A percentile compares a stretch with the other conserved stretches of the same genome.
These are phyloP conservation scores for Cyberlindnera lachancei DNA, from an alignment of 805 yeast genomes.

Conservation along the genomic window DNA sequence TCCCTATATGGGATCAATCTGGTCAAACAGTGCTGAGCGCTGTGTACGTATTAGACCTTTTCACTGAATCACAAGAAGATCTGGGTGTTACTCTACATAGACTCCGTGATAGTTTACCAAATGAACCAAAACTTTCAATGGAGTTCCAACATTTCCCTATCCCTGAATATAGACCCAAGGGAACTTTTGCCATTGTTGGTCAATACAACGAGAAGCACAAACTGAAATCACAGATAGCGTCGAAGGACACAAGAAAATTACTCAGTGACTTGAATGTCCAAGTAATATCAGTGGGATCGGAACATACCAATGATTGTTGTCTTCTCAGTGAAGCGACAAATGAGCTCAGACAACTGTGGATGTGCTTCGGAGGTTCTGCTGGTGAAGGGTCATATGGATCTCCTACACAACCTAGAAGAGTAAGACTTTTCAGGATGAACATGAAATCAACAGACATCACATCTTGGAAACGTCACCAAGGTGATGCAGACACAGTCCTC, in stretches of 20 bases:
- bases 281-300: conserved; percentile 59
- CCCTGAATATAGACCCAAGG: conserved; percentile 44
- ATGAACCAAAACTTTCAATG: conserved; percentile 34
- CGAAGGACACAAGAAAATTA: conserved; percentile 34
- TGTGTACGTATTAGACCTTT: conserved; percentile 49
- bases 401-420: conserved; percentile 37
- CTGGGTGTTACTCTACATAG: conserved; percentile 26
- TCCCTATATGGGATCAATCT: conserved; percentile 30
- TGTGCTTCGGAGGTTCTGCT: conserved; percentile 61
- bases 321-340: conserved; percentile 22
- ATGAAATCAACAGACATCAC: conserved; percentile 32
- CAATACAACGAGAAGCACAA: conserved; percentile 31
- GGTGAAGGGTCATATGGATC: conserved; percentile 65
- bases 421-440: conserved; percentile 47
- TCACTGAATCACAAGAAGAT: conserved; percentile 32
- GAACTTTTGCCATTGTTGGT: conserved; percentile 31
- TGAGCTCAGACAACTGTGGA: conserved; percentile 34
- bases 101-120: conserved; percentile 16
- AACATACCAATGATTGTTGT: conserved; percentile 65
- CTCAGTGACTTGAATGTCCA: conserved; percentile 40
- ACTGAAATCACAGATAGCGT: conserved; percentile 24
- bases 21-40: conserved; percentile 25
- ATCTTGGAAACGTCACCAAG: conserved; percentile 53
- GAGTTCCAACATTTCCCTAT: conserved; percentile 65
- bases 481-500: conserved; percentile 33